Conservation (phyloP, 73 alveolate genomes). For the Durusdinium trenchii region DNA sequence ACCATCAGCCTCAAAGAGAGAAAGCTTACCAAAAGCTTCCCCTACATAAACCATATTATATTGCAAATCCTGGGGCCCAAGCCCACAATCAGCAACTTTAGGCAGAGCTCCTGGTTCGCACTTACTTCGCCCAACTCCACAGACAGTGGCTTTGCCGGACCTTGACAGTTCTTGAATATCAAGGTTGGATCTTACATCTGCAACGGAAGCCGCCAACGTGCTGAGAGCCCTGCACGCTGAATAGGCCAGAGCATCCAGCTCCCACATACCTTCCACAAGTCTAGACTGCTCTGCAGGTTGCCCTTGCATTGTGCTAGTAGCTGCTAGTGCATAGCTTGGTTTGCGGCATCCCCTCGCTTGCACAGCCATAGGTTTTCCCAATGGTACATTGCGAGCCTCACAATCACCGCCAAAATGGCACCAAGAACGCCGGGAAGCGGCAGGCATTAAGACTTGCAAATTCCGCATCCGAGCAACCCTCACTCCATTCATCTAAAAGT, state of each 20-base stretch:
- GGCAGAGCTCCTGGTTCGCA: constrained; percentile 62
- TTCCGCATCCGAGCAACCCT: background rate
- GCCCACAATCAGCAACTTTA: constrained; percentile 58
- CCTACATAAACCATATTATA: background rate
- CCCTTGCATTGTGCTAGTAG: background rate
- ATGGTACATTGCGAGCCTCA: constrained; percentile 60
- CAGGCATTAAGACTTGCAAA: background rate
- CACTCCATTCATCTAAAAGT: constrained; percentile 63
- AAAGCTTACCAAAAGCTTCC: background rate
- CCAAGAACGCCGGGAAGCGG: background rate
- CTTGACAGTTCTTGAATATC: background rate
- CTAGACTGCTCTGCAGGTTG: background rate
- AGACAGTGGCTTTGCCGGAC: constrained; percentile 70
- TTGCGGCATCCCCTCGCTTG: constrained; percentile 31
- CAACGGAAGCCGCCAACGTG: background rate
- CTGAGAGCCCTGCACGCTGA: constrained; percentile 49
- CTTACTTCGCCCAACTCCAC: constrained; percentile 62
- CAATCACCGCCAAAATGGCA: background rate
- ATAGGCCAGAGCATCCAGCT: constrained; percentile 65
- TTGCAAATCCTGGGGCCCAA: background rate
- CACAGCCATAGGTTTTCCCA: constrained; percentile 82
- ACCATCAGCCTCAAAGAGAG: constrained; percentile 44
- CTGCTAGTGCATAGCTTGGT: background rate
- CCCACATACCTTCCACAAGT: constrained; percentile 46
- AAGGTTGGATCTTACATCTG: background rate